Evolutionary conservation across 176 grass and related monocot species (phyloP).

Genomic region (Ensete ventricosum): DNA sequence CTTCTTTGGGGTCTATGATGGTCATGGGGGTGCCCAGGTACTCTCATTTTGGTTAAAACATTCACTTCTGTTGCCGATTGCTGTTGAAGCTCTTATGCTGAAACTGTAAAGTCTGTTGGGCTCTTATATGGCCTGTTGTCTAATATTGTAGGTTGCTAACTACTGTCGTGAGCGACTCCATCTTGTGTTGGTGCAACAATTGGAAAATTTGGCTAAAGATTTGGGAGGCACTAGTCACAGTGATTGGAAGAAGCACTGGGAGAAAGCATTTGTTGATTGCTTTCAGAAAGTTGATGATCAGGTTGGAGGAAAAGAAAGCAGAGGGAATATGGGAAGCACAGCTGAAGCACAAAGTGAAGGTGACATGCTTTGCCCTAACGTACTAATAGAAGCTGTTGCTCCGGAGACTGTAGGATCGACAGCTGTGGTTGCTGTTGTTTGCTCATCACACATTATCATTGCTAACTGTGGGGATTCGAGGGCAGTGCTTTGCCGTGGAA

Average conservation of each 20-base stretch:
- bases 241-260: slow-evolving; percentile 26
- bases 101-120: neutral
- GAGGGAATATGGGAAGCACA: neutral
- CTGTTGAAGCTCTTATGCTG: neutral
- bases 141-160: slow-evolving; percentile 20
- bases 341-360: neutral
- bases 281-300: slow-evolving; percentile 21
- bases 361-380: neutral
- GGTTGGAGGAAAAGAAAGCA: slow-evolving; percentile 18
- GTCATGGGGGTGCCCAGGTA: slow-evolving; percentile 26
- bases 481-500: slow-evolving; percentile 73
- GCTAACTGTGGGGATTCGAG: slow-evolving; percentile 89
- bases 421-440: slow-evolving; percentile 55
- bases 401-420: slow-evolving; percentile 82
- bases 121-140: neutral
- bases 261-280: slow-evolving; percentile 17
- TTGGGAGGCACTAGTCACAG: neutral
- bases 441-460: slow-evolving; percentile 57
- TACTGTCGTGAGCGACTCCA: slow-evolving; percentile 16
- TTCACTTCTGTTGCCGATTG: neutral
- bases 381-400: slow-evolving; percentile 37
- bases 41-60: neutral
- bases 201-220: neutral
- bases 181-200: slow-evolving; percentile 9
- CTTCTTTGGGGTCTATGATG: slow-evolving; percentile 32